Evolutionary conservation across 73 alveolate genomes (phyloP).

Genomic region (Paramecium pentaurelia): DNA sequence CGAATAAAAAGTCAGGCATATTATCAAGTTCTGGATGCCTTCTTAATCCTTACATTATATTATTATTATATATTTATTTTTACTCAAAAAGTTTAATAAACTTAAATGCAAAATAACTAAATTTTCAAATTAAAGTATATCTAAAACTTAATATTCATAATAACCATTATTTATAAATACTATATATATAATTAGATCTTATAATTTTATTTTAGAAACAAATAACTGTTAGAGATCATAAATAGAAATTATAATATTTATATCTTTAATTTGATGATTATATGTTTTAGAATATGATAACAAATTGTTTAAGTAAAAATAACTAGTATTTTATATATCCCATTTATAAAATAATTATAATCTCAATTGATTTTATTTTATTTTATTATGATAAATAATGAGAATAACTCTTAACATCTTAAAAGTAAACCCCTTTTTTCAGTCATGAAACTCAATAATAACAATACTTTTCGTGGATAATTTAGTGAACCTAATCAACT

Average conservation of each 20-base stretch:
- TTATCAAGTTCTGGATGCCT: neutral
- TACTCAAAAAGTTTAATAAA: neutral
- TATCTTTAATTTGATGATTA: too few relatives aligned
- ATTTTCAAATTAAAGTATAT: neutral
- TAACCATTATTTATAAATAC: too few relatives aligned
- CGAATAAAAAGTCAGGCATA: constrained; percentile 36
- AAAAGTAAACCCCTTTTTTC: neutral
- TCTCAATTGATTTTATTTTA: neutral
- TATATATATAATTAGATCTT: neutral
- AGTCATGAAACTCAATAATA: neutral
- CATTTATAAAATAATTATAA: neutral
- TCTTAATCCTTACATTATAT: neutral
- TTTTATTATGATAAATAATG: neutral
- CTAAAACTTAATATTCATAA: neutral
- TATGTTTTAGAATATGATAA: too few relatives aligned
- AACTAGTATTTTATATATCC: too few relatives aligned
- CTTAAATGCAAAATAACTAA: neutral
- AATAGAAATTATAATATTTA: too few relatives aligned
- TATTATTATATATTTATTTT: neutral
- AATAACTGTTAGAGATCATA: too few relatives aligned
- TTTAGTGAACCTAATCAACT: constrained; percentile 5
- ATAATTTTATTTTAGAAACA: neutral
- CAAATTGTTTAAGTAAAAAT: neutral
- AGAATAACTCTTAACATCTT: neutral
- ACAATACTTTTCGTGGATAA: neutral